Evolutionary conservation across 768 basidiomycete species (phyloP).

Genomic region (Podaxis mareebaensis): DNA sequence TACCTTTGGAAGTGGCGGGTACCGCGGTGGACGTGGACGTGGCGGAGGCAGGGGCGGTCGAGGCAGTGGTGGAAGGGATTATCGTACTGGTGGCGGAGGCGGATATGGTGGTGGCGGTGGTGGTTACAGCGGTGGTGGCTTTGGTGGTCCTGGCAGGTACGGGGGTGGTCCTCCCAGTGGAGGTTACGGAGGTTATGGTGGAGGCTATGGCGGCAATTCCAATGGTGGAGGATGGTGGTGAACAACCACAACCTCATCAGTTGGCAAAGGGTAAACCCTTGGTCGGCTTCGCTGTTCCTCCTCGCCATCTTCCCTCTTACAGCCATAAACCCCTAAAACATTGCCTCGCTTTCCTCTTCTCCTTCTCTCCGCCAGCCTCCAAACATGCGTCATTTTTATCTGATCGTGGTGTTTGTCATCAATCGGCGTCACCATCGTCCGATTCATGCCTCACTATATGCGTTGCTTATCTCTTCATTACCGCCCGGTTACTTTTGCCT

Average conservation of each 20-base stretch:
- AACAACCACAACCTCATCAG: conserved; percentile 20
- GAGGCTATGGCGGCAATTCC: conserved; percentile 24
- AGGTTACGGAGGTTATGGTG: conserved; percentile 29
- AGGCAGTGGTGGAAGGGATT: conserved; percentile 47
- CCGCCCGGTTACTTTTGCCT: background rate
- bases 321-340: conserved; percentile 13
- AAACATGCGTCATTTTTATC: background rate
- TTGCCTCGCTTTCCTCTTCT: conserved; percentile 19
- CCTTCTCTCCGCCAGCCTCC: conserved; percentile 11
- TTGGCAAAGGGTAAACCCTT: background rate
- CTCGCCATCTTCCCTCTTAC: conserved; percentile 16
- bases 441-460: background rate
- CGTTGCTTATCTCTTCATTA: background rate
- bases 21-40: conserved; percentile 55
- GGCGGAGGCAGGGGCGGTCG: conserved; percentile 63
- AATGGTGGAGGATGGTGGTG: conserved; percentile 47
- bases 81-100: conserved; percentile 38
- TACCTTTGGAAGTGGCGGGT: conserved; percentile 63
- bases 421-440: conserved; percentile 7
- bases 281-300: conserved; percentile 18
- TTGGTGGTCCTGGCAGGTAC: conserved; percentile 25
- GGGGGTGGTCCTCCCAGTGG: conserved; percentile 29
- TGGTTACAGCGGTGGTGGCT: conserved; percentile 31
- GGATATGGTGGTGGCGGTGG: conserved; percentile 30
- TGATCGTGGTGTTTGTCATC: conserved; percentile 15